Evolutionary conservation across 257 asterid genomes (phyloP), one percentile per base, ranked within the genome.

Genomic region (Solanum dulcamara): DNA sequence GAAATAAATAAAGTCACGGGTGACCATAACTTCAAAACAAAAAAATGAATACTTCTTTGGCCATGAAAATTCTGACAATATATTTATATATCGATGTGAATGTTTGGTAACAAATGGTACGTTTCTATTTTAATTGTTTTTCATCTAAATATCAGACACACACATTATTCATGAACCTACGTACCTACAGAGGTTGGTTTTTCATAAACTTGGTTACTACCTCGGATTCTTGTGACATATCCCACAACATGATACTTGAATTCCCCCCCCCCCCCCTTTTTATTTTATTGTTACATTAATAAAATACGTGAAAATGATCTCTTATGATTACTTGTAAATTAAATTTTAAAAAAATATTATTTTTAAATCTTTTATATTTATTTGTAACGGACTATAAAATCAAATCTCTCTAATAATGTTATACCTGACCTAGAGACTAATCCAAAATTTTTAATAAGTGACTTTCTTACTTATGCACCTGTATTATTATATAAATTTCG

Each of bases 1-100:
- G 82, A 77, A 77, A 66, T 67, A 77, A 30, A 42, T 35, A 75
- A 85, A 84, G 87, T 88, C 88, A 88, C 87, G 87, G 90, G 85
- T 83, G 55, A 64, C 83, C 90, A 85, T 67, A 85, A 33, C 46
- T 81, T 15, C 75, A 75, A 24, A n/a, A 51, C 17, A 77, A 53
- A 18, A 80, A 48, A 70, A 75, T n/a, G 10, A 18, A 26, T 26
- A 30, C 44, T 50, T 13, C 53, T 35, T 80, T 38, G 81, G 66
- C 42, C 70, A 82, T 57, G 38, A 53, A 83, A 13, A 48, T 81
- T 18, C 86, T 60, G 86, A 72, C 82, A 64, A 38, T 44, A 77
- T 38, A 71, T n/a, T n/a, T 32, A 18, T 68, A 33, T 50, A 50
- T 46, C 7, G 12, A 15, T 46, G 60, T 42, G 60, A 15, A 50